phyloP scores from a whole-genome alignment of 2,329 filamentous ascomycete species.

The Fusarium subtropicale region DNA sequence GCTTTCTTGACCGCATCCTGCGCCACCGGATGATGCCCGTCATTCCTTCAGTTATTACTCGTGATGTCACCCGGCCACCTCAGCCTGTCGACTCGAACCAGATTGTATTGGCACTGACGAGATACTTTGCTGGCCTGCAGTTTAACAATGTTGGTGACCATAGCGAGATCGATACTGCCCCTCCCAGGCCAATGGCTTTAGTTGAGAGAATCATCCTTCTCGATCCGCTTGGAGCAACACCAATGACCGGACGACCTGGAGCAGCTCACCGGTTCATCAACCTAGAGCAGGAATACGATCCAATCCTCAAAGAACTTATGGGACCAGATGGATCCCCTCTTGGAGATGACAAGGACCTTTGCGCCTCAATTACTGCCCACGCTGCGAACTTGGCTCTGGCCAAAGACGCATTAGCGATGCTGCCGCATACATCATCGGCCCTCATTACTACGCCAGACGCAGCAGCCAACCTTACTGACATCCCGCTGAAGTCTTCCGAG shows the following conservation, averaged over 20 bases:
- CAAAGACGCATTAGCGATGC: conserved; percentile 74
- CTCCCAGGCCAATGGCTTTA: conserved; percentile 64
- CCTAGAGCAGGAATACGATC: conserved; percentile 86
- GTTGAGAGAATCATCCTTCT: conserved; percentile 90
- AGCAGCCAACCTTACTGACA: conserved; percentile 66
- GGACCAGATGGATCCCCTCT: conserved; percentile 47
- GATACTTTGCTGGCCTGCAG: conserved; percentile 77
- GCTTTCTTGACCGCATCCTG: conserved; percentile 50
- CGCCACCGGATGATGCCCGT: conserved; percentile 53
- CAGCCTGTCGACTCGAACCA: conserved; percentile 64
- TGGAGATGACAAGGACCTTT: conserved; percentile 49
- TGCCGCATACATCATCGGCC: conserved; percentile 87
- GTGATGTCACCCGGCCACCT: conserved; percentile 54
- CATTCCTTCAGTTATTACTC: conserved; percentile 57
- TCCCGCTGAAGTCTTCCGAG: conserved; percentile 53
- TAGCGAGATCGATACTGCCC: conserved; percentile 50
- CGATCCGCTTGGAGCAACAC: conserved; percentile 87
- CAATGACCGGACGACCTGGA: conserved; percentile 62
- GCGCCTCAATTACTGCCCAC: conserved; percentile 60
- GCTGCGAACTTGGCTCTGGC: conserved; percentile 78
- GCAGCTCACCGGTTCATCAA: conserved; percentile 78
- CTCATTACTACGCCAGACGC: conserved; percentile 89
- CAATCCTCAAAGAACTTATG: conserved; percentile 72
- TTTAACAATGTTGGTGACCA: conserved; percentile 44
- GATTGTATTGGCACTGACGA: conserved; percentile 79